phyloP scores from a whole-genome alignment of 129 eudicot genomes.

The Deinandra increscens region DNA sequence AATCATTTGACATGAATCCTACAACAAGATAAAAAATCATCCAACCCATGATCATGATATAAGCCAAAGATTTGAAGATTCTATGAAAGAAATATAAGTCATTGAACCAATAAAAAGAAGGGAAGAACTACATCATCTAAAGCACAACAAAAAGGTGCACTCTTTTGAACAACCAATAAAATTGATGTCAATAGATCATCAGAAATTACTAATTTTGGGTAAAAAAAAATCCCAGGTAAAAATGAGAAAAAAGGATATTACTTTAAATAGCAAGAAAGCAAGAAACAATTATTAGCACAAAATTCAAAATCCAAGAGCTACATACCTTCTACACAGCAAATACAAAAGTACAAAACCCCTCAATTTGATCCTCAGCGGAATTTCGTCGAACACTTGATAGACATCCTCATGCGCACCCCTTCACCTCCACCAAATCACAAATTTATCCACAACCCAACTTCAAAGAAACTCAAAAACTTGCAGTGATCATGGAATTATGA shows the following conservation, averaged over 20 bases:
- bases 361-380: slow-evolving; percentile 14
- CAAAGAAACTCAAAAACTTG: neutral
- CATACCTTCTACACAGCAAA: slow-evolving; percentile 20
- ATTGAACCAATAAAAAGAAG: neutral
- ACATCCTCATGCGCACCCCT: slow-evolving; percentile 2
- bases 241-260: slow-evolving; percentile 14
- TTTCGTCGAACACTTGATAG: slow-evolving; percentile 28
- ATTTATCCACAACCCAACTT: slow-evolving; percentile 3
- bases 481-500: too few species aligned
- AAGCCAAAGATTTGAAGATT: too few species aligned
- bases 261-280: slow-evolving; percentile 22
- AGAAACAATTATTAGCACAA: neutral
- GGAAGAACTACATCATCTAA: slow-evolving; percentile 4
- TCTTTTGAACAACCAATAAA: slow-evolving; percentile 5
- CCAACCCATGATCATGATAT: slow-evolving; percentile 1
- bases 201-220: slow-evolving; percentile 16
- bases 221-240: neutral
- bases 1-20: neutral
- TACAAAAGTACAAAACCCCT: slow-evolving; percentile 3
- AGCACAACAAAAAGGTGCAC: neutral
- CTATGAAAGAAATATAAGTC: too few species aligned
- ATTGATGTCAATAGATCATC: slow-evolving; percentile 13
- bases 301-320: slow-evolving; percentile 8
- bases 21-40: slow-evolving; percentile 8
- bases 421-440: neutral